Evolutionary conservation across 371 early-diverging fungal species (phyloP).

Genomic region (Mortierella sp.): DNA sequence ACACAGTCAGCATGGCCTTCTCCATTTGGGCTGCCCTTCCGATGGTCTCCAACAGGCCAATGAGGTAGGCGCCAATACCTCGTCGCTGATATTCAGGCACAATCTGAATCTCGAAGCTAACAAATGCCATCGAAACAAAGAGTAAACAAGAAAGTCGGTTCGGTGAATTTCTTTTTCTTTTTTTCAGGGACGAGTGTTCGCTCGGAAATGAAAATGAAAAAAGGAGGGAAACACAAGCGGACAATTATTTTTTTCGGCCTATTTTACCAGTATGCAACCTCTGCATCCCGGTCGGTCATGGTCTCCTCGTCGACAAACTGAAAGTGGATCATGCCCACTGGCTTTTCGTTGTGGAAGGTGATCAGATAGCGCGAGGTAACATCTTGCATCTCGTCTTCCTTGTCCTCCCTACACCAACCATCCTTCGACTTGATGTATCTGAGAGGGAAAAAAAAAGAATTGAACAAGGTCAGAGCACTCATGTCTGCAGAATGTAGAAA

Average conservation of each 20-base stretch:
- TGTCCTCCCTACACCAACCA: conserved; percentile 68
- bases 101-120: conserved; percentile 66
- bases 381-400: conserved; percentile 64
- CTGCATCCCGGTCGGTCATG: conserved; percentile 67
- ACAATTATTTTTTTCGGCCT: too few relatives aligned
- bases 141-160: too few relatives aligned
- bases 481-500: neutral
- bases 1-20: conserved; percentile 76
- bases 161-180: too few relatives aligned
- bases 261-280: conserved; percentile 71
- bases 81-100: conserved; percentile 56
- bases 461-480: too few relatives aligned
- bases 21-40: conserved; percentile 68
- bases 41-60: conserved; percentile 62
- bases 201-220: too few relatives aligned
- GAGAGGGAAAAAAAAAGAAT: neutral
- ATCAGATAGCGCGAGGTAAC: conserved; percentile 65
- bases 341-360: conserved; percentile 57
- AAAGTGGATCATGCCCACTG: conserved; percentile 63
- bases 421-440: conserved; percentile 68
- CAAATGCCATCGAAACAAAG: conserved; percentile 36
- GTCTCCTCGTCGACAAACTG: conserved; percentile 73
- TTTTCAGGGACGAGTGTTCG: too few relatives aligned
- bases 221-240: too few relatives aligned
- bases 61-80: conserved; percentile 69